These are phyloP conservation scores for Ceratocystis variospora DNA, from an alignment of 2,329 filamentous ascomycete species.

Conservation along the genomic window DNA sequence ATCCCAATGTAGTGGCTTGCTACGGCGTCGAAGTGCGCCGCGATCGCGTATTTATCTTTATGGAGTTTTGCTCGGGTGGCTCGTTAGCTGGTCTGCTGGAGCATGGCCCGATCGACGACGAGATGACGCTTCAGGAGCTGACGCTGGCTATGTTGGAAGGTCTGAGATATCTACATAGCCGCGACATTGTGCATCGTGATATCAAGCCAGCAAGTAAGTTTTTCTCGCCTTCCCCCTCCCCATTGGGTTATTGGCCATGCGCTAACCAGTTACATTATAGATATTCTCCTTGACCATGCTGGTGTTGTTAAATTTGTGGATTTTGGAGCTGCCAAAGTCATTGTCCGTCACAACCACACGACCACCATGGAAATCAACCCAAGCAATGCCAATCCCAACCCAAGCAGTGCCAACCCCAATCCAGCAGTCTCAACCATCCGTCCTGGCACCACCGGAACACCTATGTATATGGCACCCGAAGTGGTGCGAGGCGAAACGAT, in stretches of 20 bases:
- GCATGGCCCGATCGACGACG: constrained; percentile 93
- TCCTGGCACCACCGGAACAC: constrained; percentile 70
- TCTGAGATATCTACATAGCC: constrained; percentile 82
- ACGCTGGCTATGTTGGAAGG: constrained; percentile 88
- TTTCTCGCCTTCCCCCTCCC: background rate
- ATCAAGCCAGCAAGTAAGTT: constrained; percentile 90
- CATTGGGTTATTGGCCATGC: background rate
- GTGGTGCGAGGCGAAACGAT: constrained; percentile 73
- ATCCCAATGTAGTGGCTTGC: constrained; percentile 95
- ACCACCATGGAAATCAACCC: constrained; percentile 48
- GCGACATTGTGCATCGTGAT: constrained; percentile 84
- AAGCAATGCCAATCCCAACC: constrained; percentile 58
- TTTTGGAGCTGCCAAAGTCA: constrained; percentile 80
- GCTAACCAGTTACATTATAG: constrained; percentile 29
- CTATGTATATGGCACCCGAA: constrained; percentile 99
- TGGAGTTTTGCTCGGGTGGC: constrained; percentile 97
- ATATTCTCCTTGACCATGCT: constrained; percentile 92
- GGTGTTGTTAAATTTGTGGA: constrained; percentile 99
- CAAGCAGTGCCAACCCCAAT: constrained; percentile 49
- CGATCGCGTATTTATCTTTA: constrained; percentile 99
- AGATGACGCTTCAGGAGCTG: constrained; percentile 95
- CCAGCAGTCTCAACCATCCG: background rate
- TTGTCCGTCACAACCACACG: constrained; percentile 43
- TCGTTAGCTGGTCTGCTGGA: constrained; percentile 81
- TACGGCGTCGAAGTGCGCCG: constrained; percentile 96